phyloP scores from a whole-genome alignment of 805 yeast species.

The Pichia rugopelliculosa region DNA sequence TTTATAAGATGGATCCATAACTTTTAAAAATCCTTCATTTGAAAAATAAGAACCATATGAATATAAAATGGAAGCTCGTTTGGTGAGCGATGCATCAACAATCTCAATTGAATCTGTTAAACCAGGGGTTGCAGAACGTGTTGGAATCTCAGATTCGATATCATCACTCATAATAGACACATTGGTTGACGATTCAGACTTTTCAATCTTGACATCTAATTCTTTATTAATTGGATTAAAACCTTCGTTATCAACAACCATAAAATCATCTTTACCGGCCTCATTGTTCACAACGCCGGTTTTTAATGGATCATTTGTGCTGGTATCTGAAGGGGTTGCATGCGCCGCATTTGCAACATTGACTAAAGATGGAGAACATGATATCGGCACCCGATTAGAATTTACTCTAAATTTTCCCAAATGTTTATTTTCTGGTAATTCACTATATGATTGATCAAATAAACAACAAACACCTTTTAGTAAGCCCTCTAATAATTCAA shows the following conservation, averaged over 20 bases:
- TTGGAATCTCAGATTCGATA: constrained; percentile 26
- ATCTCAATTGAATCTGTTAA: constrained; percentile 34
- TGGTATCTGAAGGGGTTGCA: background rate
- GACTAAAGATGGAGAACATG: constrained; percentile 18
- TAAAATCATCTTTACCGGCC: constrained; percentile 1
- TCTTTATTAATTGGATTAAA: constrained; percentile 17
- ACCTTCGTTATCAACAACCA: constrained; percentile 6
- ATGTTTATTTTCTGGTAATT: constrained; percentile 7
- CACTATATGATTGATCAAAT: constrained; percentile 57
- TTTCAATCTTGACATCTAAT: constrained; percentile 11
- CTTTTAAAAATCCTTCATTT: constrained; percentile 17
- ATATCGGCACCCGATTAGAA: constrained; percentile 9
- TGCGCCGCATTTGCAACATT: constrained; percentile 8
- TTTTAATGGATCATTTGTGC: background rate
- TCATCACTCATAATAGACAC: constrained; percentile 20
- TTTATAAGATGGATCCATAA: constrained; percentile 35
- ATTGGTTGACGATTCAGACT: constrained; percentile 9
- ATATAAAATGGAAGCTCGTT: constrained; percentile 22
- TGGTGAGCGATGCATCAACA: constrained; percentile 34
- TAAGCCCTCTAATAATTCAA: constrained; percentile 22
- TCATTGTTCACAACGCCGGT: background rate
- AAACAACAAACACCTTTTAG: constrained; percentile 65
- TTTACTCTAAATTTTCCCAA: background rate
- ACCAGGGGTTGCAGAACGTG: constrained; percentile 24
- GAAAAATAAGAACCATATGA: constrained; percentile 26